Conservation (phyloP, 2,329 filamentous ascomycete genomes). For the Aureobasidium uvarum region DNA sequence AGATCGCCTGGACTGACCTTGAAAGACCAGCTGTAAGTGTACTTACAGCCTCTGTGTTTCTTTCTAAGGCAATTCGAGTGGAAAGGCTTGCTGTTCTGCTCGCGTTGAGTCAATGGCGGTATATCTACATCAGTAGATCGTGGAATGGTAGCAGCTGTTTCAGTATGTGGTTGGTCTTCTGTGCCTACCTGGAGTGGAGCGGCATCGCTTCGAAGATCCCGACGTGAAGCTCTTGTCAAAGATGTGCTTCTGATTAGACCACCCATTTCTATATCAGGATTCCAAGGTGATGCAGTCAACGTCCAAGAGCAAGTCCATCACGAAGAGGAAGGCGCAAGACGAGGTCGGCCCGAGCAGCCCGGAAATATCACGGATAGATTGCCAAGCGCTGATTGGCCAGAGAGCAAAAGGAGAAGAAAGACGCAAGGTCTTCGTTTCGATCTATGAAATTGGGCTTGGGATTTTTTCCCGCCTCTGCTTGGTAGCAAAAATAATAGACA, state of each 20-base stretch:
- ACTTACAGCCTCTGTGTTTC: too few species aligned
- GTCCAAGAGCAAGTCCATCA: neutral
- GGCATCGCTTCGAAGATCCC: neutral
- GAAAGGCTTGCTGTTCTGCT: too few species aligned
- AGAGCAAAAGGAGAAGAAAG: slow-evolving; percentile 9
- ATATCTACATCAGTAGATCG: neutral
- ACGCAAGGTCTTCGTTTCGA: neutral
- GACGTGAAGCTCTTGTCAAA: too few species aligned
- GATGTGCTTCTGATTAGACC: neutral
- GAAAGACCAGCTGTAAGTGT: too few species aligned
- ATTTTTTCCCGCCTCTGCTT: neutral
- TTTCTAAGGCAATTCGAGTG: too few species aligned
- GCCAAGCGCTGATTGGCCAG: slow-evolving; percentile 21
- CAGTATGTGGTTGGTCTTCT: neutral
- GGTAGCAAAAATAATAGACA: neutral
- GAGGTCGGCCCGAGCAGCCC: slow-evolving; percentile 17
- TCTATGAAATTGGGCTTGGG: neutral
- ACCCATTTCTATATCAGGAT: neutral
- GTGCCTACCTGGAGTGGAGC: neutral
- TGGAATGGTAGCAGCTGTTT: neutral
- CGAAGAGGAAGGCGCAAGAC: neutral
- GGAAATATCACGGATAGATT: neutral
- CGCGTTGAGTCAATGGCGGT: too few species aligned
- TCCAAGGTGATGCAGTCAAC: neutral
- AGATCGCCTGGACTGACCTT: neutral